Percentiles rank a stretch among this genome's conserved stretches.
phyloP scores from a whole-genome alignment of 176 grass and related monocot genomes.

The Lolium multiflorum region DNA sequence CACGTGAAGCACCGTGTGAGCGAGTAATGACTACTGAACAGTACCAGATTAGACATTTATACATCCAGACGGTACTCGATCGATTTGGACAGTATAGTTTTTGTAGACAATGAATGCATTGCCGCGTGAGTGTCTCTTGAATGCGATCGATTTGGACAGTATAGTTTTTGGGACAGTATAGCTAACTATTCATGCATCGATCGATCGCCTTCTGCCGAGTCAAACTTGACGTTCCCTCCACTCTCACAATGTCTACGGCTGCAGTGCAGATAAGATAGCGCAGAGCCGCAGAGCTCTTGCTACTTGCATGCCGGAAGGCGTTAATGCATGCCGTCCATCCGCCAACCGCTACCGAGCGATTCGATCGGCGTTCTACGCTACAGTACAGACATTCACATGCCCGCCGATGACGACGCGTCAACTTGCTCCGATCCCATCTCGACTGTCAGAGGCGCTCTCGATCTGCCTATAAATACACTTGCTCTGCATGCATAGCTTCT shows the following conservation, averaged over 20 bases:
- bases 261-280: background rate
- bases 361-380: background rate
- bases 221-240: constrained; percentile 2
- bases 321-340: constrained; percentile 16
- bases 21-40: background rate
- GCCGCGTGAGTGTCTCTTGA: too few species aligned
- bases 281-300: background rate
- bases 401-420: background rate
- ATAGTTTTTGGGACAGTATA: too few species aligned
- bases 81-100: background rate
- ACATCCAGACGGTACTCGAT: background rate
- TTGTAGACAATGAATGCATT: too few species aligned
- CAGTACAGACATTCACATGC: background rate
- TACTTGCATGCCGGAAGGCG: background rate
- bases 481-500: constrained; percentile 15
- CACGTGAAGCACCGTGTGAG: too few species aligned
- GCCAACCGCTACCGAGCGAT: background rate
- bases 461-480: constrained; percentile 9
- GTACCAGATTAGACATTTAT: background rate
- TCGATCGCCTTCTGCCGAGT: background rate
- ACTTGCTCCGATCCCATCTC: background rate
- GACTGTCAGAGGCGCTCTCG: background rate
- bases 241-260: background rate
- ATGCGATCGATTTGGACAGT: too few species aligned
- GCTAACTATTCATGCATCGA: background rate